Evolutionary conservation across 1,139 yeast genomes (phyloP), one percentile per base, ranked within the genome.

Genomic region (Geotrichum fermentans): DNA sequence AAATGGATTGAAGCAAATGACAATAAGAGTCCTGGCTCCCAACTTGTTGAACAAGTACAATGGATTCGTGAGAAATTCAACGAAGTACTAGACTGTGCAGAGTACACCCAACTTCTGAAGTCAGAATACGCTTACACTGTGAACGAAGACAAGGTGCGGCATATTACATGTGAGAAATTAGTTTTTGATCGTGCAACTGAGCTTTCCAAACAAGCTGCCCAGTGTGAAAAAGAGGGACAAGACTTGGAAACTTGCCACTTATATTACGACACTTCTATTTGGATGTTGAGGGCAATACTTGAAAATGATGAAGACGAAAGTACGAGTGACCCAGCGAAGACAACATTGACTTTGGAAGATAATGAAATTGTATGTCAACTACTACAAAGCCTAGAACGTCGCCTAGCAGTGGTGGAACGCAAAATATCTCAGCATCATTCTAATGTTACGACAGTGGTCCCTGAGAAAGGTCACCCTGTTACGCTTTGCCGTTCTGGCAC

Each of bases 111-210:
- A 53, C 62, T 77, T 40, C 71, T 59, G 40, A 47, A 63, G 20
- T 62, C 59, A 54, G 35, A 52, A 20, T 7, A 16, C 8, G 17
- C 41, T 4, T 14, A 36, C 5, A 22, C 24, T 2, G 44, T 32
- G 13, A 16, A 39, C 8, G 21, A 39, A 24, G 16, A 18, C 14
- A 33, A 45, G 33, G 26, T 33, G 2, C 18, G 38, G 13, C 37
- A 26, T 17, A 69, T 82, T 6, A 74, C 83, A 47, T 89, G 95
- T 2, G 97, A 90, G 64, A 84, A 84, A 63, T 73, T 92, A 55
- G 79, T 92, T 24, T 90, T 89, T 68, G 97, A 90, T 59, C 75
- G 97, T 40, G 97, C 97, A 1, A 74, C 90, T 60, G 97, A 92
- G 60, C 86, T 90, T 73, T 85, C 96, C 1, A 78, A 95, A 58